A percentile compares a stretch with the other conserved stretches of the same genome.
Evolutionary conservation across 192 early-diverging fungal species (phyloP).

Genomic region (Blastocladiella britannica): DNA sequence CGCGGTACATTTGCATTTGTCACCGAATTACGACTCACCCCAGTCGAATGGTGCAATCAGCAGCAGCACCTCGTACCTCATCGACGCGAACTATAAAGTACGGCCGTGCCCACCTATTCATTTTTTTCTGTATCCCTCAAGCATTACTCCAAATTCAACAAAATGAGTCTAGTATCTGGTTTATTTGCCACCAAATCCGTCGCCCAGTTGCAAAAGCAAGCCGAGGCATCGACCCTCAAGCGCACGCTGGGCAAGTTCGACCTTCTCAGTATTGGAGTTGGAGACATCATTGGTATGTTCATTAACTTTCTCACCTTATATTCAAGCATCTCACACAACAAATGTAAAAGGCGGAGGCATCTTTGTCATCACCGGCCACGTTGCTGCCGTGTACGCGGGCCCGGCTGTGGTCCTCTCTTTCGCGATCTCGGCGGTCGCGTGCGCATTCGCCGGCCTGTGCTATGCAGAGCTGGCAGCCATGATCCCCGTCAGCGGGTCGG

Average conservation of each 20-base stretch:
- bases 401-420: slow-evolving; percentile 68
- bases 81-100: no score
- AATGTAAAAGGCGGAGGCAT: neutral
- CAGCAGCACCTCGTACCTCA: no score
- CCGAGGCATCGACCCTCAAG: neutral
- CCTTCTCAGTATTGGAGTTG: neutral
- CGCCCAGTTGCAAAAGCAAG: neutral
- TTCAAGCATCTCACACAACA: neutral
- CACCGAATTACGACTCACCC: no score
- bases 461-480: slow-evolving; percentile 75
- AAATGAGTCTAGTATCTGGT: no score
- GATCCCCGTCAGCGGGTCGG: slow-evolving; percentile 73
- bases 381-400: slow-evolving; percentile 58
- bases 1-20: no score
- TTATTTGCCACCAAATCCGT: no score
- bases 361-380: slow-evolving; percentile 7
- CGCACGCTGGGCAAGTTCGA: neutral
- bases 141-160: no score
- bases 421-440: slow-evolving; percentile 47
- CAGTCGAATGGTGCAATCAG: no score
- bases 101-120: no score
- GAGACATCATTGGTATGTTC: neutral
- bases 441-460: slow-evolving; percentile 45
- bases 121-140: no score
- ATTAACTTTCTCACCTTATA: no score